Percentiles rank a stretch among this genome's conserved stretches.
These are phyloP conservation scores for Melaleuca alternifolia DNA, from an alignment of 345 rosid genomes.

Conservation along the genomic window DNA sequence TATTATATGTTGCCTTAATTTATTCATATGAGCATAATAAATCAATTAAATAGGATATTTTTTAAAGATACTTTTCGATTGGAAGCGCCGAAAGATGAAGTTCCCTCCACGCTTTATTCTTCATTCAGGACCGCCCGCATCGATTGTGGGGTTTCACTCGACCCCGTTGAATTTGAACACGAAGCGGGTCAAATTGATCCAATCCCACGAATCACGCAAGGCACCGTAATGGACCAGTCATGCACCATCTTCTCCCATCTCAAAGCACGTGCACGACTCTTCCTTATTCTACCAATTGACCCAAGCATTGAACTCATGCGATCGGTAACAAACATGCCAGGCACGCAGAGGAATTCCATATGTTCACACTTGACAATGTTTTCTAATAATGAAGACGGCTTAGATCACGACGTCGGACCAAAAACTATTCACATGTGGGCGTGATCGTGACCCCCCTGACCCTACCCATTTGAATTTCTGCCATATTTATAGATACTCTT, in stretches of 20 bases:
- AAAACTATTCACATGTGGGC: not conserved
- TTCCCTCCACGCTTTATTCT: not conserved
- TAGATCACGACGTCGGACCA: rapidly evolving
- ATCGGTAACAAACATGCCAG: no score
- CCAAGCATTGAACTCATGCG: not conserved
- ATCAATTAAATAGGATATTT: no score
- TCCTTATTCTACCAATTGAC: not conserved
- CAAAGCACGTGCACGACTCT: not conserved
- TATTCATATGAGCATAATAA: no score
- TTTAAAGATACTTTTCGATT: no score
- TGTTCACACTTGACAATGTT: no score
- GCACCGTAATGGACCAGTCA: not conserved
- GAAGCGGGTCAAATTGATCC: not conserved
- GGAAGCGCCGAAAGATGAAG: not conserved
- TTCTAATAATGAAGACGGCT: not conserved
- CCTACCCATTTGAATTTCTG: not conserved
- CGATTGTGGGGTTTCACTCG: no score
- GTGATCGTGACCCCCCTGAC: not conserved
- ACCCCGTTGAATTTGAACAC: not conserved
- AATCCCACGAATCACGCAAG: not conserved
- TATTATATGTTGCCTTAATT: no score
- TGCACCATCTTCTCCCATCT: not conserved
- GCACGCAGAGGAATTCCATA: no score
- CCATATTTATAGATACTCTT: not conserved
- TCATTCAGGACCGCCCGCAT: not conserved